These are phyloP conservation scores for Firmiana major DNA, from an alignment of 345 rosid species.

Conservation along the genomic window DNA sequence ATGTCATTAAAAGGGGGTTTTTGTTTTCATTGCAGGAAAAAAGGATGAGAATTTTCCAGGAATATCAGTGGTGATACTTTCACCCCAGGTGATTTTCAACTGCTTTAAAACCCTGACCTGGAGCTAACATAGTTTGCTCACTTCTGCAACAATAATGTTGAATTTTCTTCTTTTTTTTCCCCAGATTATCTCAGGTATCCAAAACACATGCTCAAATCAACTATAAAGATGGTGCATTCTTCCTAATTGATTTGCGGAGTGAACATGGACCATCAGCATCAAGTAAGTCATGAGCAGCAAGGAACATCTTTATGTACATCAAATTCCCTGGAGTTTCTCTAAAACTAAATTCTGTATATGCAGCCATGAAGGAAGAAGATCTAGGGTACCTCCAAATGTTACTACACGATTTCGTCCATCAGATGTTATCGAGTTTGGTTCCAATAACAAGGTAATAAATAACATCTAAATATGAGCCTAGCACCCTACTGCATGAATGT, in stretches of 20 bases:
- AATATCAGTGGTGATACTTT: conserved; percentile 46
- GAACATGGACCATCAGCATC: conserved; percentile 63
- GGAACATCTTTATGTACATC: not conserved
- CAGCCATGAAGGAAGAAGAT: conserved; percentile 66
- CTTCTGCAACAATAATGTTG: not conserved
- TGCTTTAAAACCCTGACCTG: too few species aligned
- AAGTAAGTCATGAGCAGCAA: conserved; percentile 46
- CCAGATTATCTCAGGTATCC: conserved; percentile 50
- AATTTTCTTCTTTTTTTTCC: not conserved
- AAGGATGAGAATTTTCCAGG: conserved; percentile 46
- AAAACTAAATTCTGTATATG: conserved; percentile 11
- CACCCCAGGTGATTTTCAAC: conserved; percentile 44
- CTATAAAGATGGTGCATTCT: conserved; percentile 75
- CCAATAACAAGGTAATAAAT: conserved; percentile 49
- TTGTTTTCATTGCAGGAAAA: conserved; percentile 44
- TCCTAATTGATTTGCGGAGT: conserved; percentile 62
- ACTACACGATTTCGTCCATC: conserved; percentile 57
- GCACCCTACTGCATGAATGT: not conserved
- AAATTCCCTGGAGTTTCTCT: not conserved
- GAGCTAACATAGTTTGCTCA: not conserved
- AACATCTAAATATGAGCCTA: not conserved
- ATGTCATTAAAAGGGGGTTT: not conserved
- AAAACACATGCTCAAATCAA: conserved; percentile 64
- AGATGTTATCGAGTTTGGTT: conserved; percentile 61
- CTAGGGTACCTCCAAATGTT: conserved; percentile 46